Evolutionary conservation across 2,329 filamentous ascomycete species (phyloP).

Genomic region (Geosmithia putterillii): DNA sequence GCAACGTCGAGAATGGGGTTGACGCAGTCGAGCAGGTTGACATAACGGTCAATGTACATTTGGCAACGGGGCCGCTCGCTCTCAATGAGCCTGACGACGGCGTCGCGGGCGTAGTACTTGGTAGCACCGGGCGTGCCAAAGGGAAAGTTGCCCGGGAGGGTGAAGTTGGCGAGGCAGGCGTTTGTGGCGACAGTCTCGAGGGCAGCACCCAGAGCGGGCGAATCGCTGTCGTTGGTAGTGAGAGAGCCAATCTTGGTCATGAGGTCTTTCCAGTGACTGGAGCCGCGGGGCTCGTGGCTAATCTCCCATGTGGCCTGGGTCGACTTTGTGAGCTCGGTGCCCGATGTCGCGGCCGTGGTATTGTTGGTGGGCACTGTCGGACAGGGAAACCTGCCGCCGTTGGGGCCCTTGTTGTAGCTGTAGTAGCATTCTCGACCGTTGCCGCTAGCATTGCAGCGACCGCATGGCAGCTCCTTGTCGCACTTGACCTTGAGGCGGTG

Average conservation of each 20-base stretch:
- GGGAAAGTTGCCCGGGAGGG: constrained; percentile 22
- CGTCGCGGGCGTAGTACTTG: constrained; percentile 18
- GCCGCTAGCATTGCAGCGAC: constrained; percentile 18
- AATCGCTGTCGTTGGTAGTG: constrained; percentile 8
- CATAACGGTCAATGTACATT: constrained; percentile 15
- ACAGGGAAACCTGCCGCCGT: constrained; percentile 20
- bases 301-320: constrained; percentile 18
- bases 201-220: constrained; percentile 13
- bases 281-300: constrained; percentile 19
- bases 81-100: constrained; percentile 15
- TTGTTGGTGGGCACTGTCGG: constrained; percentile 12
- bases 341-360: constrained; percentile 3
- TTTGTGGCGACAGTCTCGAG: constrained; percentile 20
- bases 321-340: constrained; percentile 12
- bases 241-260: constrained; percentile 20
- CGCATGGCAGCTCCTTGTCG: constrained; percentile 22
- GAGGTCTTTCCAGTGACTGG: constrained; percentile 21
- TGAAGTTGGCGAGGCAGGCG: constrained; percentile 20
- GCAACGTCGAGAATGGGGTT: constrained; percentile 20
- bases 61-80: constrained; percentile 11
- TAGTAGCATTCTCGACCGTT: constrained; percentile 22
- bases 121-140: constrained; percentile 20
- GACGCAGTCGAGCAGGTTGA: constrained; percentile 17
- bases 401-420: constrained; percentile 22
- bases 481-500: constrained; percentile 24